Conservation (phyloP, 2,329 filamentous ascomycete genomes). For the Ampelomyces quisqualis region DNA sequence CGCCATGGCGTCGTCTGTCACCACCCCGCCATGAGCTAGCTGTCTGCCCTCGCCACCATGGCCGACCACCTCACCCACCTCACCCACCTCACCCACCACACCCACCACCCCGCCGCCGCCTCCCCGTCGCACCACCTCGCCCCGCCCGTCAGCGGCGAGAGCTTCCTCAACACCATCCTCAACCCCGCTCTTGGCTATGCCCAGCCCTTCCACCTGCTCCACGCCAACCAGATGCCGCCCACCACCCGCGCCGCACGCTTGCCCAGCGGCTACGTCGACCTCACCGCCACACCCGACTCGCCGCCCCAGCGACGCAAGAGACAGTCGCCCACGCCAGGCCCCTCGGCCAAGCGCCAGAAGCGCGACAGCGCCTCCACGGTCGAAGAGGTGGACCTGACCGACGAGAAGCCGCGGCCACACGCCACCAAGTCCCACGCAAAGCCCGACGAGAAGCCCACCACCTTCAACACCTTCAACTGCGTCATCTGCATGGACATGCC, state of each 20-base stretch:
- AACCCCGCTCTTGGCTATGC: slow-evolving; percentile 15
- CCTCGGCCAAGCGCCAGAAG: slow-evolving; percentile 36
- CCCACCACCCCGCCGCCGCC: slow-evolving; percentile 18
- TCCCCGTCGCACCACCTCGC: not conserved
- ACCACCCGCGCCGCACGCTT: slow-evolving; percentile 26
- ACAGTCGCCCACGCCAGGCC: slow-evolving; percentile 26
- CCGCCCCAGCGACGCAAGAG: slow-evolving; percentile 25
- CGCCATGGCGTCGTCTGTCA: too few species aligned
- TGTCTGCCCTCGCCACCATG: too few species aligned
- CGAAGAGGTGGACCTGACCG: slow-evolving; percentile 54
- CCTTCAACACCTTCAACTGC: slow-evolving; percentile 56
- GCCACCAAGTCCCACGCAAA: slow-evolving; percentile 51
- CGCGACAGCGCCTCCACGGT: slow-evolving; percentile 34
- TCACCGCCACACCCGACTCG: slow-evolving; percentile 30
- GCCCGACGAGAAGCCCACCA: slow-evolving; percentile 42
- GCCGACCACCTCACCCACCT: too few species aligned
- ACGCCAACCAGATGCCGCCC: slow-evolving; percentile 16
- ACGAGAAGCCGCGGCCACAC: slow-evolving; percentile 55
- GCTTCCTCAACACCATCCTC: slow-evolving; percentile 36
- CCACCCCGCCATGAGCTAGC: too few species aligned
- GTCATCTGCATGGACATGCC: slow-evolving; percentile 65
- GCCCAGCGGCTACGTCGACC: slow-evolving; percentile 42
- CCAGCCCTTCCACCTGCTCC: not conserved
- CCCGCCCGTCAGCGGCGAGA: too few species aligned
- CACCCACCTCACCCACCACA: too few species aligned